These are phyloP conservation scores for Wickerhamiella sorbophila DNA, from an alignment of 805 yeast species.

Conservation along the genomic window DNA sequence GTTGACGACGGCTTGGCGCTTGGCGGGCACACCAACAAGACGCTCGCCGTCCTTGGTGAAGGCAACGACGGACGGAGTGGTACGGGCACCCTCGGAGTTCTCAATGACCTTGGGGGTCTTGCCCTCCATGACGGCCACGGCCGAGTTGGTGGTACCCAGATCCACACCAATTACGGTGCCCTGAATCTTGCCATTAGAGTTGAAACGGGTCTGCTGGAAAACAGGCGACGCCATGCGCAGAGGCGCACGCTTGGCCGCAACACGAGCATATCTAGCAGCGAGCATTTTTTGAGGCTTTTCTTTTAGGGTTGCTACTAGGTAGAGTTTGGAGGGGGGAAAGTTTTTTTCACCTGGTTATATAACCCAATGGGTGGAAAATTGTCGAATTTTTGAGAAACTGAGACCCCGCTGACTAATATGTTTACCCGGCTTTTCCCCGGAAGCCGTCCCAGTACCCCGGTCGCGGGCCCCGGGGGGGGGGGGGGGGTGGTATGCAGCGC, in stretches of 20 bases:
- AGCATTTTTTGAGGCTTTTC: constrained; percentile 19
- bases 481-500: too few relatives aligned
- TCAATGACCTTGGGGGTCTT: constrained; percentile 63
- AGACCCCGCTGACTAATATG: too few relatives aligned
- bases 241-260: constrained; percentile 14
- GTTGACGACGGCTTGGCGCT: constrained; percentile 90
- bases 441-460: too few relatives aligned
- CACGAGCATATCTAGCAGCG: constrained; percentile 30
- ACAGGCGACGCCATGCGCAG: constrained; percentile 13
- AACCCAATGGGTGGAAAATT: constrained; percentile 5
- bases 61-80: constrained; percentile 91
- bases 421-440: too few relatives aligned
- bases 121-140: constrained; percentile 76
- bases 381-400: constrained; percentile 2
- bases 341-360: constrained; percentile 8
- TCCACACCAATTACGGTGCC: constrained; percentile 72
- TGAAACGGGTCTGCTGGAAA: constrained; percentile 28
- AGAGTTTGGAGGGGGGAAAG: constrained; percentile 5
- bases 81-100: constrained; percentile 61
- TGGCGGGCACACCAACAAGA: constrained; percentile 87
- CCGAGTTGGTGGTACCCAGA: constrained; percentile 81
- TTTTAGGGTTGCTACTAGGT: background rate
- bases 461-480: too few relatives aligned
- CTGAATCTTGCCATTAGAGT: constrained; percentile 36
- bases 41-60: constrained; percentile 86